Evolutionary conservation across 2,329 filamentous ascomycete species (phyloP).

Genomic region (Bipolaris gigantea): DNA sequence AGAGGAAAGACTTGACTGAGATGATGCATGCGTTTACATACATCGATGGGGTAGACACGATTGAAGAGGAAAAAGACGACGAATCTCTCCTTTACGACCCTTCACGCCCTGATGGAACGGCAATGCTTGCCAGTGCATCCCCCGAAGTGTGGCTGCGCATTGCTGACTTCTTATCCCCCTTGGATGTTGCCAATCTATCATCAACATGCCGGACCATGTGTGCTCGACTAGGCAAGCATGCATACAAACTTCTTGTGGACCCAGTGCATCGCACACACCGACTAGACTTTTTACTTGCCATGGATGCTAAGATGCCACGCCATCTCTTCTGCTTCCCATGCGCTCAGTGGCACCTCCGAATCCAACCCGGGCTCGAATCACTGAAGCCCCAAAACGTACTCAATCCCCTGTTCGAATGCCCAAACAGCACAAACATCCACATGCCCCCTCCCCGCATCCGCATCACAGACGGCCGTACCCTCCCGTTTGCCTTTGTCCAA

Average conservation of each 20-base stretch:
- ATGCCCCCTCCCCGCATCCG: slow-evolving; percentile 56
- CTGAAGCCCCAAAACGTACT: slow-evolving; percentile 57
- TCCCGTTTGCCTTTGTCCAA: slow-evolving; percentile 63
- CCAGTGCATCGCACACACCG: slow-evolving; percentile 52
- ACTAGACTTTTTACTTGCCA: slow-evolving; percentile 54
- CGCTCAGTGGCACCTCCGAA: slow-evolving; percentile 58
- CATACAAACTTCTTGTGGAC: slow-evolving; percentile 28
- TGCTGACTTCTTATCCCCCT: slow-evolving; percentile 29
- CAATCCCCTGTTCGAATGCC: slow-evolving; percentile 61
- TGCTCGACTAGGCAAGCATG: slow-evolving; percentile 25
- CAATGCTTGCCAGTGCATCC: slow-evolving; percentile 22
- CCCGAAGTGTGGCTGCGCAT: slow-evolving; percentile 34
- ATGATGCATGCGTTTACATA: slow-evolving; percentile 41
- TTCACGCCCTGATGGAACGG: slow-evolving; percentile 28
- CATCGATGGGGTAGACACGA: slow-evolving; percentile 25
- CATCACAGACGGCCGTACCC: slow-evolving; percentile 54
- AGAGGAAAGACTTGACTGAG: slow-evolving; percentile 37
- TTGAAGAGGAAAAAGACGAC: slow-evolving; percentile 22
- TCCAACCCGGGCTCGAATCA: slow-evolving; percentile 56
- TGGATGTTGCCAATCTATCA: slow-evolving; percentile 34
- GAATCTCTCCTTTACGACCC: slow-evolving; percentile 26
- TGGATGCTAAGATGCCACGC: slow-evolving; percentile 56
- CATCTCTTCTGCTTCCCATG: slow-evolving; percentile 64
- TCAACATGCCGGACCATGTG: slow-evolving; percentile 36
- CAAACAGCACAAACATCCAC: slow-evolving; percentile 54